Base-by-base conservation (phyloP, 192 early-diverging fungal genomes). In the Entophlyctis helioformis region DNA sequence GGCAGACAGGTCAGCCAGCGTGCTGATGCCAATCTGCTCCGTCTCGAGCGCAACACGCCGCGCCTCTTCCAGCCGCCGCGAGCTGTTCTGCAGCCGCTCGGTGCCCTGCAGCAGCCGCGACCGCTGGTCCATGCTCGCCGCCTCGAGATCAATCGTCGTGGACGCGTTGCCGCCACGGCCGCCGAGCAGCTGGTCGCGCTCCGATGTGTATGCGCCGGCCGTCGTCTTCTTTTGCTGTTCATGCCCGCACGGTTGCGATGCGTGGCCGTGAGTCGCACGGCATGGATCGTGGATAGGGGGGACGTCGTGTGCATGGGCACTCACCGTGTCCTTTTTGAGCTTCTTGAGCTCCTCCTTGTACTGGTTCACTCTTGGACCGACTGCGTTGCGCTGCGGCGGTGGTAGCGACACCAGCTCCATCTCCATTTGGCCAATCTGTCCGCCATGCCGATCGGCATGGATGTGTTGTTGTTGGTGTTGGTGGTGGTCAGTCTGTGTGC, bases 1-100 rank as follows among this genome's bases (percentile, higher is more conserved):
- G 23, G 82, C 68, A 43, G 85, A 72, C 53, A 96, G 55, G 46
- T 82, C 81, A 12, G 78, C 74, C 42, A 98, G 63, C 16, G 91
- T 92, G 26, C 71, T 75, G 25, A 85, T 84, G 3, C 91, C 94
- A 23, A 90, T 66, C 8, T 69, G 52, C 65, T 98, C 78, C 1
- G 91, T 91, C 48, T 98, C 91, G 26, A 98, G 66, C 12, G 91
- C 94, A 44, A 96, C 58, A 32, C 86, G 63, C 48, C 87, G 87
- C 27, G 87, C 87, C 20, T 88, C 82, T 55, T 96, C 83, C 57
- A 98, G 56, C 39, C 87, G 68, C 51, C 76, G 59, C 48, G 78
- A 83, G 15, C 81, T 82, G 21, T 87, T 69, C 44, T 81, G 73
- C 37, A 98, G 59, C 38, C 87, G 64, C 50, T 95, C 91, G 4